Base-by-base conservation (phyloP, 139 green algal genomes). In the Trebouxia sp. region DNA sequence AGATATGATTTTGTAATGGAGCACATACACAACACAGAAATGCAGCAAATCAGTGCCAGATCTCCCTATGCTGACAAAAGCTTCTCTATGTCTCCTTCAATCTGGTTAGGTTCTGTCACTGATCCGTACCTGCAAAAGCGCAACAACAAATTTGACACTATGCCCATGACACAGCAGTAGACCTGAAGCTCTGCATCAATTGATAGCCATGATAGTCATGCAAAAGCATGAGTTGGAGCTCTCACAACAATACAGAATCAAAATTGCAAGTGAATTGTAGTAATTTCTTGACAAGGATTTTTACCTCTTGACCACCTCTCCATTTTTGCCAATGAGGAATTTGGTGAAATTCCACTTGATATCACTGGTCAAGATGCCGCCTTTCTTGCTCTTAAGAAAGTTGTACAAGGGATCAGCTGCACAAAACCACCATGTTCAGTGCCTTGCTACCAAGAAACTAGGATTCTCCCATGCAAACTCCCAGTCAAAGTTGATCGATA, bases 301-400 rank as follows among this genome's bases (percentile, higher is more conserved):
- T 22, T 24, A 79, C 45, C 72, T 62, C n/a, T 62, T 79, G 2
- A 79, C 30, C 30, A 79, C 72, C 14, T 62, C 22, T 3, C 72
- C 72, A 43, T 79, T 28, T 6, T 62, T 62, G 72, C 28, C 51
- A 30, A 69, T 14, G 6, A 94, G 78, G 65, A 94, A 94, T 80
- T 92, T 91, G 42, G 79, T 83, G 84, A 92, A 91, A 81, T 94
- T 94, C 90, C 90, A 94, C 72, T 90, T 92, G 67, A 93, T 87
- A 80, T 92, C 87, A 37, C 69, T 82, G 41, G 58, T 81, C 47
- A 93, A 70, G 5, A 93, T 43, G 30, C 88, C 88, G 43, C 88
- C 87, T 85, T 95, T 88, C 69, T 93, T 76, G 20, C 47, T 37
- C 87, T 93, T 94, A 45, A 94, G 90, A 50, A 91, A 91, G 0